Base-by-base conservation (phyloP, 2,329 filamentous ascomycete genomes). In the Waltergamsia citrina region DNA sequence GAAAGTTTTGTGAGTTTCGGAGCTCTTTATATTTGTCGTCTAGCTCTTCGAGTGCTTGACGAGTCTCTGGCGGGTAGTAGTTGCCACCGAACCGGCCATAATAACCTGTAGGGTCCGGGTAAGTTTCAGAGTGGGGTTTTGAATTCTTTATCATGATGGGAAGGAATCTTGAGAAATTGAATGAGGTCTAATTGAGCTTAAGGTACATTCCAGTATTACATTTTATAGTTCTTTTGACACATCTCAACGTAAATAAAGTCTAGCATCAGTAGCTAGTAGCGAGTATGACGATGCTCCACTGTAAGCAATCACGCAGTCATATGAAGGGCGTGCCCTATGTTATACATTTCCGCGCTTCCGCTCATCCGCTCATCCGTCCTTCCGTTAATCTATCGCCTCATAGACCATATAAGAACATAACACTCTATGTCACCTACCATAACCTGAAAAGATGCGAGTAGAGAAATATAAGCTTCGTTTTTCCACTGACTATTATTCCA, bases 1-100 rank as follows among this genome's bases (percentile, higher is more conserved):
- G 30, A 20, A 32, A 32, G 4, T 5, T 20, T 21, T 17, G 6
- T 12, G 30, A 20, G 5, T 32, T 17, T 10, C 30, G 30, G 5
- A 32, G 30, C 30, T 32, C 30, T 32, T 32, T 17, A 20, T 32
- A 32, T 20, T 32, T 32, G 16, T 9, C 15, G 12, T 17, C 30
- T 20, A 32, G 30, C 23, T 32, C 30, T 23, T 21, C 30, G 8
- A 32, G 30, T 12, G 30, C 30, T 20, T 17, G 30, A 12, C 30
- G 30, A 7, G 30, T 32, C 20, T 32, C 30, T 12, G 30, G 30
- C 17, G 30, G 30, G 23, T 32, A 32, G 17, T 32, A 20, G 18
- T 32, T 32, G 18, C 30, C 30, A 20, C 30, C 30, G n/a, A 32
- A 32, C 8, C 15, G 30, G 5, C 30, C 30, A 14, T 6, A 32